Conservation (phyloP, 176 grass and related monocot species). For the Ampelocalamus luodianensis region DNA sequence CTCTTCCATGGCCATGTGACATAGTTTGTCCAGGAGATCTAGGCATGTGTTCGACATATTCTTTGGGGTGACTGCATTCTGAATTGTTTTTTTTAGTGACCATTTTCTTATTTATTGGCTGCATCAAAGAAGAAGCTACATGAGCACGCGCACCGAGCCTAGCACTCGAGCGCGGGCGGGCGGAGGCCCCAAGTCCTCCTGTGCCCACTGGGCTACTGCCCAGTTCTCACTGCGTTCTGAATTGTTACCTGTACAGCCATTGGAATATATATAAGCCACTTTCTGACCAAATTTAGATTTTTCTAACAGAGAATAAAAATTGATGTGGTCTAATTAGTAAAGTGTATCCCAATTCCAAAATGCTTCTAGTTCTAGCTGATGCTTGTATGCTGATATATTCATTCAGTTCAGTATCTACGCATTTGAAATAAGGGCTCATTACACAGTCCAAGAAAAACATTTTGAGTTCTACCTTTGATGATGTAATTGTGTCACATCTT, state of each 20-base stretch:
- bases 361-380: not conserved
- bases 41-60: not conserved
- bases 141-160: too few relatives aligned
- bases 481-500: slow-evolving; percentile 27
- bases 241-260: slow-evolving; percentile 1
- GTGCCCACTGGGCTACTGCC: too few relatives aligned
- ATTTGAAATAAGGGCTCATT: not conserved
- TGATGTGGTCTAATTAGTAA: not conserved
- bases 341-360: not conserved
- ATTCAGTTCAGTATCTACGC: not conserved
- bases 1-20: slow-evolving; percentile 10
- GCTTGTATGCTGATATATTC: not conserved
- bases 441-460: not conserved
- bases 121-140: too few relatives aligned
- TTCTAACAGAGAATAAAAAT: not conserved
- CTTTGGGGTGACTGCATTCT: not conserved
- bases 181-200: too few relatives aligned
- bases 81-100: not conserved
- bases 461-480: not conserved
- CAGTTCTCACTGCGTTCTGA: too few relatives aligned
- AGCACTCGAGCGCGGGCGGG: too few relatives aligned
- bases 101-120: too few relatives aligned
- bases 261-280: not conserved
- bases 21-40: not conserved
- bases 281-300: not conserved